Percentiles rank a stretch among this genome's conserved stretches.
Evolutionary conservation across 225 moss, liverwort and hornwort genomes (phyloP).

Genomic region (Pseudoscleropodium purum): DNA sequence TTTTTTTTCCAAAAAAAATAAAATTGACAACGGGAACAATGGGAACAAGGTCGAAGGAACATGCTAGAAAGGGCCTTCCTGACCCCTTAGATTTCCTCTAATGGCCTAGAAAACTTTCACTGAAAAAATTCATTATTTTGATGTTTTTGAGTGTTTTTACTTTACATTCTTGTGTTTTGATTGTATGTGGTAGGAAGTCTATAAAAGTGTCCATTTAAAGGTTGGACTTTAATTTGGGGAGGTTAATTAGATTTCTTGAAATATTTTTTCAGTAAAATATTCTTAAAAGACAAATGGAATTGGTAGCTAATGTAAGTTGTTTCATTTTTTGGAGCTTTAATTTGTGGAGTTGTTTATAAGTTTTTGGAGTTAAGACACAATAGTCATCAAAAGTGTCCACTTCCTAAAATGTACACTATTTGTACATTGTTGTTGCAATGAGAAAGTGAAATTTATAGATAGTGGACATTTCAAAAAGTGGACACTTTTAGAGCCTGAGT

Average conservation of each 20-base stretch:
- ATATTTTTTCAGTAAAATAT: background rate
- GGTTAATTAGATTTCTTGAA: background rate
- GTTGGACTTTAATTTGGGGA: background rate
- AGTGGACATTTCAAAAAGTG: rapidly evolving
- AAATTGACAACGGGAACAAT: no score
- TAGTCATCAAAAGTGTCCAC: rapidly evolving
- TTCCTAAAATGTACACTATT: background rate
- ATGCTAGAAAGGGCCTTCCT: no score
- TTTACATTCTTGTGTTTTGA: no score
- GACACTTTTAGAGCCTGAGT: rapidly evolving
- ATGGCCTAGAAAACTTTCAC: no score
- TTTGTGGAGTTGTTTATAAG: background rate
- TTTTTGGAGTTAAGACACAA: background rate
- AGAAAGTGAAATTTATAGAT: background rate
- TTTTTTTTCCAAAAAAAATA: no score
- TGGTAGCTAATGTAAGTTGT: background rate
- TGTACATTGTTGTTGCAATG: background rate
- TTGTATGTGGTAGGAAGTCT: background rate
- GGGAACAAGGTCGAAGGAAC: no score
- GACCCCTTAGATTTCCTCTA: no score
- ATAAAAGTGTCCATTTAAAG: no score
- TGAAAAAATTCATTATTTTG: no score
- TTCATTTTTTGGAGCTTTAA: background rate
- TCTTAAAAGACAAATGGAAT: no score
- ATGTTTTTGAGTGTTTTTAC: no score